A percentile compares a stretch with the other conserved stretches of the same genome.
Evolutionary conservation across 495 filamentous ascomycete species (phyloP).

Genomic region (Penicillium cosmopolitanum): DNA sequence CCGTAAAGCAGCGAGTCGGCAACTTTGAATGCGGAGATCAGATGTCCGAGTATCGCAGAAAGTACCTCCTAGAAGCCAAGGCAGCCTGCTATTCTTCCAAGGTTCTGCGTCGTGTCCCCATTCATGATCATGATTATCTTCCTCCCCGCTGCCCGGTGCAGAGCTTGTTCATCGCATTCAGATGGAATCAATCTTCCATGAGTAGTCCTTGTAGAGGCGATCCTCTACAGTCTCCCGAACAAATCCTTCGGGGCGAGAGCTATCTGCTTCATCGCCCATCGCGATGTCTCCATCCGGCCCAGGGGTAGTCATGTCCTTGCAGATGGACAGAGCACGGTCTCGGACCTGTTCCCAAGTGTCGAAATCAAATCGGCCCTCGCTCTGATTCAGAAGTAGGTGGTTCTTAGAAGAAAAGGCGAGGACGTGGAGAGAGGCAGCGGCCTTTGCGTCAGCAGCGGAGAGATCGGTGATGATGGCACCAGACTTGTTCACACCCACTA

Average conservation of each 20-base stretch:
- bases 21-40: background rate
- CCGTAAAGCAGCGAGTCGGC: background rate
- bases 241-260: constrained; percentile 57
- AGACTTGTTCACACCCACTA: constrained; percentile 60
- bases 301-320: constrained; percentile 49
- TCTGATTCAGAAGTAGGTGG: constrained; percentile 77
- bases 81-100: background rate
- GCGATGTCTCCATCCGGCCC: constrained; percentile 50
- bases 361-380: constrained; percentile 76
- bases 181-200: constrained; percentile 44
- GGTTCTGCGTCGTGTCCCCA: background rate
- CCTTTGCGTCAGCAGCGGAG: constrained; percentile 54
- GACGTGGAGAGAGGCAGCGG: constrained; percentile 72
- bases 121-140: background rate
- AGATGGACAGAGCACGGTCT: constrained; percentile 64
- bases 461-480: constrained; percentile 59
- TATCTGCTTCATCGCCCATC: constrained; percentile 38
- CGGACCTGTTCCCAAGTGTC: constrained; percentile 76
- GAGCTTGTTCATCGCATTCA: constrained; percentile 25
- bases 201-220: constrained; percentile 41
- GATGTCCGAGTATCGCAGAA: background rate
- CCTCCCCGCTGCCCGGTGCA: background rate
- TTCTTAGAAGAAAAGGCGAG: constrained; percentile 76
- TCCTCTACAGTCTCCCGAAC: constrained; percentile 66
- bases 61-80: background rate